These are phyloP conservation scores for Phlebiopsis flavidoalba DNA, from an alignment of 768 basidiomycete genomes.

Conservation along the genomic window DNA sequence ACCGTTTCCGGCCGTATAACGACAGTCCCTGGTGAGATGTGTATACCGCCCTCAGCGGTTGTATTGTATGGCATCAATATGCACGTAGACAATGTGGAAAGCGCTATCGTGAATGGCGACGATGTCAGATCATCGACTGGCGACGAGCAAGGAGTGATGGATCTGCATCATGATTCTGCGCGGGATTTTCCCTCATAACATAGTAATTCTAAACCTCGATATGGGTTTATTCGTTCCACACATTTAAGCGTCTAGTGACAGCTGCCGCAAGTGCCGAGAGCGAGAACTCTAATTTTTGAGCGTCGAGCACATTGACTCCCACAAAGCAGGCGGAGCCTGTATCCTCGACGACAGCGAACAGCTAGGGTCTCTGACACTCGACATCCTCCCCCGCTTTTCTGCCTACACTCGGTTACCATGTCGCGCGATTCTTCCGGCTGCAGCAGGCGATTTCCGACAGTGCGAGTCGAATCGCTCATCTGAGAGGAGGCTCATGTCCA, in stretches of 20 bases:
- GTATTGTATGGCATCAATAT: not conserved
- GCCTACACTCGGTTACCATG: conserved; percentile 37
- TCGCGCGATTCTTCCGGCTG: conserved; percentile 88
- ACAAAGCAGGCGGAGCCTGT: conserved; percentile 2
- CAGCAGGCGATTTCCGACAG: conserved; percentile 81
- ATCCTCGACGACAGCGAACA: not conserved
- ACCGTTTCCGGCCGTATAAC: not conserved
- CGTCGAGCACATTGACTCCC: not conserved
- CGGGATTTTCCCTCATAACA: too few species aligned
- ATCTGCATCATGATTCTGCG: too few species aligned
- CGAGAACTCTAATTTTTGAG: conserved; percentile 13
- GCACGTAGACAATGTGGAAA: not conserved
- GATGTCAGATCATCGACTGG: too few species aligned
- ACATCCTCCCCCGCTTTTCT: not conserved
- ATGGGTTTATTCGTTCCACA: too few species aligned
- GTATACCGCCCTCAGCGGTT: not conserved
- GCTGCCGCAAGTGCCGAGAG: conserved; percentile 8
- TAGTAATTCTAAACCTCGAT: too few species aligned
- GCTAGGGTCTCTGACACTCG: not conserved
- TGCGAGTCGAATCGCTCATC: conserved; percentile 65
- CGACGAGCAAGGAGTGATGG: too few species aligned
- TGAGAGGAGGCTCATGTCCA: conserved; percentile 67
- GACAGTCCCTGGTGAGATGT: not conserved
- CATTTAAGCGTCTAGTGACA: not conserved
- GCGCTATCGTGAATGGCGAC: not conserved